Percentiles rank a stretch among this genome's conserved stretches.
Evolutionary conservation across 2,329 filamentous ascomycete species (phyloP).

Genomic region (Curvularia sp.): DNA sequence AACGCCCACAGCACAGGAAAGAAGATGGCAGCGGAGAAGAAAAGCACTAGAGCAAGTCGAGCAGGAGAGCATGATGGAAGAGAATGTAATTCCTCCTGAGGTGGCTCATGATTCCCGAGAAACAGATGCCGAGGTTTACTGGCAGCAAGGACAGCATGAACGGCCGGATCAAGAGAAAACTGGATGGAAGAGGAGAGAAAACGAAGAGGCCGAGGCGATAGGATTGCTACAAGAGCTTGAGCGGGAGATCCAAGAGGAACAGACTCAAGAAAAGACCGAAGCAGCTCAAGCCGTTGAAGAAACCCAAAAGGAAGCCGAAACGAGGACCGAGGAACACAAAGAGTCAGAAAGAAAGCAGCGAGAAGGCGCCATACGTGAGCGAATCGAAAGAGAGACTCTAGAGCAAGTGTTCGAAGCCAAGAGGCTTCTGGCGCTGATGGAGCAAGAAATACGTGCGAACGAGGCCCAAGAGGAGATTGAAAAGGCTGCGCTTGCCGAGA

Average conservation of each 20-base stretch:
- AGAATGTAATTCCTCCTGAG: neutral
- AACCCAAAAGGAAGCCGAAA: neutral
- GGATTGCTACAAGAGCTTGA: slow-evolving; percentile 5
- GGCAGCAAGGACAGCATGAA: slow-evolving; percentile 7
- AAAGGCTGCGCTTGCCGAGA: slow-evolving; percentile 11
- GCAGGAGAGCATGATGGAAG: slow-evolving; percentile 7
- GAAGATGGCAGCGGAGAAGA: neutral
- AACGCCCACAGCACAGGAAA: slow-evolving; percentile 7
- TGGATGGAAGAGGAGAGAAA: slow-evolving; percentile 11
- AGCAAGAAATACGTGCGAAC: slow-evolving; percentile 11
- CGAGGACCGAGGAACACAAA: slow-evolving; percentile 3
- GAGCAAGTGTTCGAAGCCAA: slow-evolving; percentile 17
- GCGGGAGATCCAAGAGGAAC: slow-evolving; percentile 1
- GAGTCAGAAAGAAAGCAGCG: slow-evolving; percentile 10
- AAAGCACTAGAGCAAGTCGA: neutral
- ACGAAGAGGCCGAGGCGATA: slow-evolving; percentile 12
- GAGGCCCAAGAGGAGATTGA: slow-evolving; percentile 14
- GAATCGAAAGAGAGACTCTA: slow-evolving; percentile 16
- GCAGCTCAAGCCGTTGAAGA: slow-evolving; percentile 11
- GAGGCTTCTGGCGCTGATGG: slow-evolving; percentile 15
- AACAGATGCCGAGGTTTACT: neutral
- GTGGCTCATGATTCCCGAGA: neutral
- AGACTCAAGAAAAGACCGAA: slow-evolving; percentile 10
- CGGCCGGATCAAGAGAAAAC: slow-evolving; percentile 12
- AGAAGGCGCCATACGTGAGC: slow-evolving; percentile 9